phyloP scores from a whole-genome alignment of 495 filamentous ascomycete species.

The Xylaria sp. region DNA sequence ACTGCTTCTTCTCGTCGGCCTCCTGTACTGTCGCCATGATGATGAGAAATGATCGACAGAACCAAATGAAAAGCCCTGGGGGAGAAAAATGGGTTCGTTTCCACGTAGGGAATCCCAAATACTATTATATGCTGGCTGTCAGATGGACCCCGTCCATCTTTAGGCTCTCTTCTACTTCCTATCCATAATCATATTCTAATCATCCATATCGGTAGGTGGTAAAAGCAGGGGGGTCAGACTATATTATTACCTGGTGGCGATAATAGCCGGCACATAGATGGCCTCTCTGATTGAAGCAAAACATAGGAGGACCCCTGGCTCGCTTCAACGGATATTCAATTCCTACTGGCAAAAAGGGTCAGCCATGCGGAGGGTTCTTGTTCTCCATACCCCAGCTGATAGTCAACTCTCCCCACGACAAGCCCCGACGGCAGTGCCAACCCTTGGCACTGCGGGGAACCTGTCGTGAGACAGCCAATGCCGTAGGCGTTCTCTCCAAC shows the following conservation, averaged over 20 bases:
- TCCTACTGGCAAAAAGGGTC: slow-evolving; percentile 35
- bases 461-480: slow-evolving; percentile 19
- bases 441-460: slow-evolving; percentile 27
- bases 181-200: slow-evolving; percentile 1
- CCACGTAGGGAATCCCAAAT: neutral
- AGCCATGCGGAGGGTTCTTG: neutral
- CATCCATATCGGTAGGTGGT: slow-evolving; percentile 12
- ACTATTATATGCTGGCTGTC: slow-evolving; percentile 3
- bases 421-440: slow-evolving; percentile 24
- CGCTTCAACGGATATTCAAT: slow-evolving; percentile 37
- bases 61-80: neutral
- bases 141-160: neutral
- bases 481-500: neutral
- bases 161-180: neutral
- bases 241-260: slow-evolving; percentile 20
- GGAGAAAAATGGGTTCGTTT: neutral
- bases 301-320: slow-evolving; percentile 33
- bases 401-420: neutral
- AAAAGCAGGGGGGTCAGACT: slow-evolving; percentile 25
- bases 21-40: slow-evolving; percentile 36
- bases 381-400: slow-evolving; percentile 9
- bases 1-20: slow-evolving; percentile 36
- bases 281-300: slow-evolving; percentile 36
- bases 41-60: slow-evolving; percentile 16
- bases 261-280: slow-evolving; percentile 36